These are phyloP conservation scores for Massariosphaeria phaeospora DNA, from an alignment of 495 filamentous ascomycete species.

Conservation along the genomic window DNA sequence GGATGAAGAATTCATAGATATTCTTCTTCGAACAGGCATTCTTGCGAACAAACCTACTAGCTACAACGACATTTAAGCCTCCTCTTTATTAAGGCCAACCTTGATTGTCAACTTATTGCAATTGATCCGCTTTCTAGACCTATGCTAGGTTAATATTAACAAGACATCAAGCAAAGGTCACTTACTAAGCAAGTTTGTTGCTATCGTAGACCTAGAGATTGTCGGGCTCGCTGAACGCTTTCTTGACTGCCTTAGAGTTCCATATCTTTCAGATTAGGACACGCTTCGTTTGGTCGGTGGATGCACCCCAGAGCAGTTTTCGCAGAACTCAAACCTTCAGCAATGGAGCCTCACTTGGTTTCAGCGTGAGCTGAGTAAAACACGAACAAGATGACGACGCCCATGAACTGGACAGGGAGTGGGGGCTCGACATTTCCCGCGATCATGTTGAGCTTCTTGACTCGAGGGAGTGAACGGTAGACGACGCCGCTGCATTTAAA, in stretches of 20 bases:
- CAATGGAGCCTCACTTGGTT: too few species aligned
- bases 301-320: slow-evolving; percentile 14
- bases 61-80: slow-evolving; percentile 29
- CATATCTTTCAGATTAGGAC: slow-evolving; percentile 68
- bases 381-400: too few species aligned
- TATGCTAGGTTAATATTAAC: slow-evolving; percentile 6
- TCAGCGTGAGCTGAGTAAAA: too few species aligned
- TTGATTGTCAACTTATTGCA: slow-evolving; percentile 42
- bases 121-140: slow-evolving; percentile 38
- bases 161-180: slow-evolving; percentile 8
- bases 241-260: slow-evolving; percentile 56
- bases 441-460: too few species aligned
- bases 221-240: slow-evolving; percentile 42
- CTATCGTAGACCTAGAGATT: slow-evolving; percentile 69
- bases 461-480: too few species aligned
- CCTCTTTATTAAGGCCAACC: slow-evolving; percentile 64
- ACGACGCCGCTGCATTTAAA: too few species aligned
- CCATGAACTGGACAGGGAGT: too few species aligned
- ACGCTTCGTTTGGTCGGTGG: slow-evolving; percentile 54
- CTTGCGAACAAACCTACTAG: slow-evolving; percentile 29
- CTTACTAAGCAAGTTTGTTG: slow-evolving; percentile 71
- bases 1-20: slow-evolving; percentile 53
- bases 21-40: slow-evolving; percentile 39
- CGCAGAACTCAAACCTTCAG: too few species aligned
- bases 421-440: too few species aligned